Base-by-base conservation (phyloP, 2,329 filamentous ascomycete genomes). In the Penicillium nordicum region DNA sequence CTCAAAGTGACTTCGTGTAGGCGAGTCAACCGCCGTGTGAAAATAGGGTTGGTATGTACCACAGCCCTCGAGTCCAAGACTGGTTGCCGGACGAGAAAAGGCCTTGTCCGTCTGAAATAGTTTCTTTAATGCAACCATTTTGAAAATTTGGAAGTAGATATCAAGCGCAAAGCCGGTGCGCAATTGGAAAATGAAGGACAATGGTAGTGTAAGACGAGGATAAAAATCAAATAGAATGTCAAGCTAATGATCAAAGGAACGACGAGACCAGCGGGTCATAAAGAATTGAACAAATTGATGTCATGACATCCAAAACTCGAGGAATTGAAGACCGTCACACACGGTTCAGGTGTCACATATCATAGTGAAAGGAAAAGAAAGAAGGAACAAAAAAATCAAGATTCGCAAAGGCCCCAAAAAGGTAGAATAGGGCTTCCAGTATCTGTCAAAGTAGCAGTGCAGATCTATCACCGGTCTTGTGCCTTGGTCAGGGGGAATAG, bases 71-170 rank as follows among this genome's bases (percentile, higher is more conserved):
- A 61, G 57, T 21, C 49, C 61, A 18, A 59, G 45, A 29, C 45
- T 50, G 8, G 57, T 59, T 10, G 62, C 60, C 5, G 59, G 57
- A 48, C 61, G 58, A 25, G 51, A 48, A 16, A 59, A 38, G 34
- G 52, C 30, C 53, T 64, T 69, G 14, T 72, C 70, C 46, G 62
- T 46, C 27, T 63, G 60, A 41, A 75, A 74, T n/a, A 75, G 57
- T 43, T 67, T 72, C 59, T 64, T 72, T 34, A 75, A 57, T 30
- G 58, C 67, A 41, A 69, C 72, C 72, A 75, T 75, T 10, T 45
- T 66, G 54, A 44, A 60, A 29, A 10, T 45, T 41, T 27, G 37
- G 37, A 34, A 34, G 37, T 50, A 37, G 43, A 46, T 55, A 47
- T 52, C 51, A 48, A 55, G 38, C 40, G 47, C 43, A 49, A 50